These are phyloP conservation scores for Dioszegia aurantiaca DNA, from an alignment of 768 basidiomycete species.

Conservation along the genomic window DNA sequence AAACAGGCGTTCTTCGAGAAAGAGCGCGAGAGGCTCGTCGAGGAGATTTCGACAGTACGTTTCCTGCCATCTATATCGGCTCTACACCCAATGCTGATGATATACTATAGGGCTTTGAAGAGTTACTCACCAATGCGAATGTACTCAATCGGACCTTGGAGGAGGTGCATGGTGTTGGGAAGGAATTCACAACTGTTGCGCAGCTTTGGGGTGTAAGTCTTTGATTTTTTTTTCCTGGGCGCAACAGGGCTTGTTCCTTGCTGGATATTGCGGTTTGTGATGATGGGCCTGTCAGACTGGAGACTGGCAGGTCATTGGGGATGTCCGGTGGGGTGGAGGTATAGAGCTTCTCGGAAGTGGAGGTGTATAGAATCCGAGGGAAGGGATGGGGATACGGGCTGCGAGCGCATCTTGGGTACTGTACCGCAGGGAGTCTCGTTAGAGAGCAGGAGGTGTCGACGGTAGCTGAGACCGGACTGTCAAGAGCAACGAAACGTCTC, in stretches of 20 bases:
- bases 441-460: too few species aligned
- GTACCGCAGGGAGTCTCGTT: too few species aligned
- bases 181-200: slow-evolving; percentile 85
- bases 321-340: neutral
- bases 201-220: slow-evolving; percentile 66
- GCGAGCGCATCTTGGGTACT: too few species aligned
- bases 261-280: too few species aligned
- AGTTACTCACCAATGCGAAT: slow-evolving; percentile 78
- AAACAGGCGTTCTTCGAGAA: slow-evolving; percentile 44
- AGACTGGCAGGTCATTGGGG: neutral
- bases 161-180: slow-evolving; percentile 86
- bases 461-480: too few species aligned
- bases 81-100: neutral
- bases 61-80: neutral
- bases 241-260: too few species aligned
- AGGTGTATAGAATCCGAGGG: too few species aligned
- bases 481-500: too few species aligned
- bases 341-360: too few species aligned
- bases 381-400: too few species aligned
- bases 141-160: slow-evolving; percentile 84
- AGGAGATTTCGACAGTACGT: slow-evolving; percentile 47
- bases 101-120: slow-evolving; percentile 61
- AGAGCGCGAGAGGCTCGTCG: slow-evolving; percentile 44
- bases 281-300: too few species aligned
- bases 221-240: neutral